These are phyloP conservation scores for Suillus lakei DNA, from an alignment of 768 basidiomycete genomes.

Conservation along the genomic window DNA sequence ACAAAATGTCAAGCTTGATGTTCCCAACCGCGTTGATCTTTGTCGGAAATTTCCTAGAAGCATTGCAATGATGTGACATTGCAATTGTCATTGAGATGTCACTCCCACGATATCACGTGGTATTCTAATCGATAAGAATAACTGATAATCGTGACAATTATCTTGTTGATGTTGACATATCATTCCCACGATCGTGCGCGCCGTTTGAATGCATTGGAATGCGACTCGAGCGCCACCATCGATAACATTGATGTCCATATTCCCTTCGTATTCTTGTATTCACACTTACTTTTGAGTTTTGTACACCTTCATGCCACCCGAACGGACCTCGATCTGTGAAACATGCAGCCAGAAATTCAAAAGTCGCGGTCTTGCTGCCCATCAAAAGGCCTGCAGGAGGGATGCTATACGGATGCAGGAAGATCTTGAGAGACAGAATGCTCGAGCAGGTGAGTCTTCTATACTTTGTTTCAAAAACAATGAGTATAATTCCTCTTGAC, in stretches of 20 bases:
- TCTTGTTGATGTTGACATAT: too few species aligned
- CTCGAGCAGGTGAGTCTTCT: neutral
- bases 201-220: neutral
- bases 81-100: too few species aligned
- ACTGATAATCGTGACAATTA: too few species aligned
- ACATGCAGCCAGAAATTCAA: neutral
- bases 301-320: neutral
- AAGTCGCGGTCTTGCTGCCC: neutral
- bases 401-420: neutral
- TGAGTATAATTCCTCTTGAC: neutral
- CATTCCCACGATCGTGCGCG: too few species aligned
- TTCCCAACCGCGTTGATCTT: neutral
- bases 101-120: too few species aligned
- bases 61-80: too few species aligned
- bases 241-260: neutral
- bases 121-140: too few species aligned
- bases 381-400: neutral
- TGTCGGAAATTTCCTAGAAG: too few species aligned
- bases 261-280: neutral
- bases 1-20: neutral
- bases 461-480: neutral
- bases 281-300: neutral
- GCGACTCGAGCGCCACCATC: neutral
- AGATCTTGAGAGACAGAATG: neutral
- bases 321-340: neutral